Conservation (phyloP, 371 early-diverging fungal species). For the Amoeboaphelidium protococcarum region DNA sequence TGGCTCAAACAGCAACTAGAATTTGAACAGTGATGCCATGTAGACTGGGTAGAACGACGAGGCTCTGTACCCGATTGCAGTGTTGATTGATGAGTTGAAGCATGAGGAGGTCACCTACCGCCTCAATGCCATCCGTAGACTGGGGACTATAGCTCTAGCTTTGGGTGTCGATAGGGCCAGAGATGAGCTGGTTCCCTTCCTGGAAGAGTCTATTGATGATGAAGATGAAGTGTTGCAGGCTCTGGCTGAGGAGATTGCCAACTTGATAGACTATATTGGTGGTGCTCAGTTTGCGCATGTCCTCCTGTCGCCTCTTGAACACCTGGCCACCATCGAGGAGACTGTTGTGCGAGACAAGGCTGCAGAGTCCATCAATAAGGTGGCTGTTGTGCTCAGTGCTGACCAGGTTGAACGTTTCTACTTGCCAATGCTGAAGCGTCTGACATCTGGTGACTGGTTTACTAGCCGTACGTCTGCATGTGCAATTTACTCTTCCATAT, state of each 20-base stretch:
- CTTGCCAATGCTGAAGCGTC: conserved; percentile 64
- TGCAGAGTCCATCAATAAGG: conserved; percentile 63
- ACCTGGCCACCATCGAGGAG: conserved; percentile 84
- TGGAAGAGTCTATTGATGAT: conserved; percentile 95
- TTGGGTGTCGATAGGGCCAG: conserved; percentile 83
- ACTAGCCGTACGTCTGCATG: conserved; percentile 78
- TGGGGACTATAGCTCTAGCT: conserved; percentile 71
- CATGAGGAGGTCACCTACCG: conserved; percentile 80
- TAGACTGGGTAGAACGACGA: no score
- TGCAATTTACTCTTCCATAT: conserved; percentile 62
- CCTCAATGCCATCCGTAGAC: conserved; percentile 65
- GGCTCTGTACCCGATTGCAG: conserved; percentile 47
- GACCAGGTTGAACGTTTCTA: conserved; percentile 58
- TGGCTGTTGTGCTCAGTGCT: conserved; percentile 34
- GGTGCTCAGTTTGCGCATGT: conserved; percentile 58
- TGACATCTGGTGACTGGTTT: conserved; percentile 88
- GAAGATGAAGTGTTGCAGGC: conserved; percentile 83
- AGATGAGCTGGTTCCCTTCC: conserved; percentile 80
- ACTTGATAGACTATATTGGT: conserved; percentile 69
- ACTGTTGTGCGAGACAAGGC: conserved; percentile 91
- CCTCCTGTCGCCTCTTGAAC: conserved; percentile 70
- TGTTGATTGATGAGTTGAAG: conserved; percentile 85
- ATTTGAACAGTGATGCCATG: no score
- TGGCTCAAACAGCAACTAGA: no score
- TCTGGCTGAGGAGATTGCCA: conserved; percentile 73